A percentile compares a stretch with the other conserved stretches of the same genome.
Evolutionary conservation across 176 grass and related monocot genomes (phyloP).

Genomic region (Bolboschoenus planiculmis): DNA sequence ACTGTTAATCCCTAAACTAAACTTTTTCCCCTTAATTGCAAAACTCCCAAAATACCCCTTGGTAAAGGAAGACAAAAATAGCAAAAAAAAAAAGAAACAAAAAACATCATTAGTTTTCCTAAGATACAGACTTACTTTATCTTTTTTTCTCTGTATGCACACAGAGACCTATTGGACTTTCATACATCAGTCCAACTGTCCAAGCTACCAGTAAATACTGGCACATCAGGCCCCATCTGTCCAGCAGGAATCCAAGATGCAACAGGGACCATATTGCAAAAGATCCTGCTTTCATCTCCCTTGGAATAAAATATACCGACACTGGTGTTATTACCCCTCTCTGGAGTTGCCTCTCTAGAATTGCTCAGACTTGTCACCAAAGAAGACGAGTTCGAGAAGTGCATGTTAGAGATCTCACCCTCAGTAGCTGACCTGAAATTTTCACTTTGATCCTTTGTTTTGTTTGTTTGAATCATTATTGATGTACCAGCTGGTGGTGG

Average conservation of each 20-base stretch:
- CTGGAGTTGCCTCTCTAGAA: slow-evolving; percentile 72
- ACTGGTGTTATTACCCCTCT: slow-evolving; percentile 21
- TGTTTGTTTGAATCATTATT: slow-evolving; percentile 31
- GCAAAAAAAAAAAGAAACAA: slow-evolving; percentile 12
- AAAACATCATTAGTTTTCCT: slow-evolving; percentile 11
- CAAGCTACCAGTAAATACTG: slow-evolving; percentile 48
- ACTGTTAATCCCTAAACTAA: slow-evolving; percentile 9
- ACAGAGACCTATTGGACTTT: neutral
- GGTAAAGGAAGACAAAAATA: neutral
- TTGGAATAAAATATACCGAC: neutral
- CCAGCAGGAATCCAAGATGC: slow-evolving; percentile 39
- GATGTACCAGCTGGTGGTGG: slow-evolving; percentile 42
- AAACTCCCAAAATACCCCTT: neutral
- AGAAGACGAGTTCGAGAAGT: slow-evolving; percentile 69
- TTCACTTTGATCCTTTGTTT: slow-evolving; percentile 14
- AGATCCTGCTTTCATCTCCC: neutral
- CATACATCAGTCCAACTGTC: slow-evolving; percentile 52
- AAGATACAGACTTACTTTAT: slow-evolving; percentile 2
- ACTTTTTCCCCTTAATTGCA: neutral
- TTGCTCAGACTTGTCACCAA: slow-evolving; percentile 58
- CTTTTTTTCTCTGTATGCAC: slow-evolving; percentile 1
- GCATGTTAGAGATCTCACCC: slow-evolving; percentile 28
- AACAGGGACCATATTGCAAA: slow-evolving; percentile 18
- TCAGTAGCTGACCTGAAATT: slow-evolving; percentile 12
- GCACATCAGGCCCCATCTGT: slow-evolving; percentile 41